These are phyloP conservation scores for Colletotrichum tanaceti DNA, from an alignment of 2,329 filamentous ascomycete genomes.

Conservation along the genomic window DNA sequence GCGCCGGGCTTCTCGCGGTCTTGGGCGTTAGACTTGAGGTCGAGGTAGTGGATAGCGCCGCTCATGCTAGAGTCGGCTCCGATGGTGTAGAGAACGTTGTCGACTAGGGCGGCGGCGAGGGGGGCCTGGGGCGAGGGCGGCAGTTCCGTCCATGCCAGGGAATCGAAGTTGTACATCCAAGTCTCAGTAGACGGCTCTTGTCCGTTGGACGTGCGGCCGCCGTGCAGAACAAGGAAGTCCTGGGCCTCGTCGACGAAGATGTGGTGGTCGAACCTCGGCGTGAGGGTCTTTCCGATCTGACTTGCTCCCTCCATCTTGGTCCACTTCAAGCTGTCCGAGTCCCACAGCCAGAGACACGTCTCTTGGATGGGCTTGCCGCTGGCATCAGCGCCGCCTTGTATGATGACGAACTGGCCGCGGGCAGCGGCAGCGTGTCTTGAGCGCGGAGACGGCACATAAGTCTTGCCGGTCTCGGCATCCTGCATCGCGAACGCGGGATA, in stretches of 20 bases:
- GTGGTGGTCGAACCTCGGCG: slow-evolving; percentile 48
- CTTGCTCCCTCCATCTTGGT: slow-evolving; percentile 46
- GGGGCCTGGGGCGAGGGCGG: slow-evolving; percentile 55
- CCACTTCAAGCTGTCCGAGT: slow-evolving; percentile 52
- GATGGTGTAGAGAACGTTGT: slow-evolving; percentile 60
- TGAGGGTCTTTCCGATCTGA: slow-evolving; percentile 48
- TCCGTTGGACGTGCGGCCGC: slow-evolving; percentile 52
- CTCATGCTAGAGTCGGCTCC: slow-evolving; percentile 50
- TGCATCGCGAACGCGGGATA: slow-evolving; percentile 48
- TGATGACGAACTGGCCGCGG: slow-evolving; percentile 47
- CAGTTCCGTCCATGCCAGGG: slow-evolving; percentile 61
- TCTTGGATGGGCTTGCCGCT: slow-evolving; percentile 48
- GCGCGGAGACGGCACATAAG: slow-evolving; percentile 49
- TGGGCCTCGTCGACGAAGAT: slow-evolving; percentile 55
- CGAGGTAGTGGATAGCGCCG: slow-evolving; percentile 52
- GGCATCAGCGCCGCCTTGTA: slow-evolving; percentile 52
- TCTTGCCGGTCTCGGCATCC: slow-evolving; percentile 45
- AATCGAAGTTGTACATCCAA: slow-evolving; percentile 62
- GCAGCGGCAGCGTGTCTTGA: slow-evolving; percentile 52
- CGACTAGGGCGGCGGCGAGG: slow-evolving; percentile 56
- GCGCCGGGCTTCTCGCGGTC: slow-evolving; percentile 48
- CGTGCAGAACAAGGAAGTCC: slow-evolving; percentile 63
- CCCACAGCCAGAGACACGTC: slow-evolving; percentile 53
- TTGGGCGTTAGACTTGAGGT: slow-evolving; percentile 47
- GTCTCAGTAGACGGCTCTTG: slow-evolving; percentile 59